These are phyloP conservation scores for Phycomyces nitens DNA, from an alignment of 192 early-diverging fungal genomes.

Conservation along the genomic window DNA sequence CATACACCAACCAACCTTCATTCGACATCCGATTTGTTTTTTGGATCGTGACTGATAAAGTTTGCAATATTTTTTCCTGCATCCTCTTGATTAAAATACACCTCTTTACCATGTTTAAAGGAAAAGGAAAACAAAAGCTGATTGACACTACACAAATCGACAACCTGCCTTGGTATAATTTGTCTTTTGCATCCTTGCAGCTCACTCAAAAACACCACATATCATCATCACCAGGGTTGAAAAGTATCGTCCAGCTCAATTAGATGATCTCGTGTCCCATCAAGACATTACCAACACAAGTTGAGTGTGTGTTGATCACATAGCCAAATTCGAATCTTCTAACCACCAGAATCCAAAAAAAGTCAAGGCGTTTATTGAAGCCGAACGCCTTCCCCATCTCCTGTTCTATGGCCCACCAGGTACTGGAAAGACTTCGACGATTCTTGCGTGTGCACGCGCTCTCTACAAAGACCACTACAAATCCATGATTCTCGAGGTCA, in stretches of 20 bases:
- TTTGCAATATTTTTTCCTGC: no score
- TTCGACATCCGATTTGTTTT: no score
- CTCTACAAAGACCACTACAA: constrained; percentile 81
- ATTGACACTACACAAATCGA: constrained; percentile 4
- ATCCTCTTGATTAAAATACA: no score
- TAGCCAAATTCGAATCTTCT: background rate
- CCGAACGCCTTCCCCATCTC: constrained; percentile 90
- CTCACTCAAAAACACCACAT: no score
- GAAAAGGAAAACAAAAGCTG: constrained; percentile 35
- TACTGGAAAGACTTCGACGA: constrained; percentile 95
- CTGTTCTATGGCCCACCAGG: constrained; percentile 98
- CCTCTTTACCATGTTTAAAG: background rate
- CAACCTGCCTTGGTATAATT: constrained; percentile 30
- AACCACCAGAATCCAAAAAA: background rate
- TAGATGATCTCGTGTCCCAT: constrained; percentile 94
- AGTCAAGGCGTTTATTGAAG: constrained; percentile 88
- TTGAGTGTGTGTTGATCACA: constrained; percentile 38
- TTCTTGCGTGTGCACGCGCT: constrained; percentile 87
- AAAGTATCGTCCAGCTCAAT: constrained; percentile 86
- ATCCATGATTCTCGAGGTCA: constrained; percentile 91
- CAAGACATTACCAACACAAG: constrained; percentile 88
- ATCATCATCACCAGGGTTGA: constrained; percentile 85
- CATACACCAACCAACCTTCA: no score
- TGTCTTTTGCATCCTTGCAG: background rate
- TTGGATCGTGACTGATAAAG: no score